These are phyloP conservation scores for Colletotrichum sp. DNA, from an alignment of 2,329 filamentous ascomycete genomes.

Conservation along the genomic window DNA sequence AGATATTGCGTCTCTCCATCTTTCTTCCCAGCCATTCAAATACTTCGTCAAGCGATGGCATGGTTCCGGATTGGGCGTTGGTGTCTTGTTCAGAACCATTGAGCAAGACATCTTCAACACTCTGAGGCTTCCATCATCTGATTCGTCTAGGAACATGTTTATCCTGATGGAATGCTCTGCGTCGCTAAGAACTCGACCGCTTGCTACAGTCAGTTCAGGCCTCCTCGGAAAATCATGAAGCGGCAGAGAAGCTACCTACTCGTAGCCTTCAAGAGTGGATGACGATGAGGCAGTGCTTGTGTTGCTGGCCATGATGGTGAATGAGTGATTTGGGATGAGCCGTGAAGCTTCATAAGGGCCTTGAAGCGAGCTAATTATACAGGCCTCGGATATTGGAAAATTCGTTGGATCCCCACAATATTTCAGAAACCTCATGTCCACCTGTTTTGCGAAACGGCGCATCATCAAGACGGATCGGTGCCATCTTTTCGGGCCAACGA, in stretches of 20 bases:
- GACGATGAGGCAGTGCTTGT: neutral
- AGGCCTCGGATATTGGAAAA: rapidly evolving
- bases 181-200: neutral
- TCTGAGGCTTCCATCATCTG: neutral
- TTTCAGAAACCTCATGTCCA: neutral
- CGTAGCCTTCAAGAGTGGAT: neutral
- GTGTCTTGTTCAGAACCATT: too few relatives aligned
- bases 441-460: neutral
- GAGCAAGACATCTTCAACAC: neutral
- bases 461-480: neutral
- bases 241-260: neutral
- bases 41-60: neutral
- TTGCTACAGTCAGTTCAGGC: neutral
- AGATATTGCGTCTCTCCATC: neutral
- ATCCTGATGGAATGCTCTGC: neutral
- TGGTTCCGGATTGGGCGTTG: neutral
- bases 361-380: neutral
- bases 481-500: neutral
- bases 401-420: rapidly evolving
- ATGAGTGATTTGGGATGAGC: neutral
- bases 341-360: rapidly evolving
- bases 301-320: neutral
- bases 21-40: neutral
- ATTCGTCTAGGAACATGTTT: neutral
- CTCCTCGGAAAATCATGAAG: too few relatives aligned